These are phyloP conservation scores for Acanthamoeba healyi DNA, from an alignment of 208 protist species.

Conservation along the genomic window DNA sequence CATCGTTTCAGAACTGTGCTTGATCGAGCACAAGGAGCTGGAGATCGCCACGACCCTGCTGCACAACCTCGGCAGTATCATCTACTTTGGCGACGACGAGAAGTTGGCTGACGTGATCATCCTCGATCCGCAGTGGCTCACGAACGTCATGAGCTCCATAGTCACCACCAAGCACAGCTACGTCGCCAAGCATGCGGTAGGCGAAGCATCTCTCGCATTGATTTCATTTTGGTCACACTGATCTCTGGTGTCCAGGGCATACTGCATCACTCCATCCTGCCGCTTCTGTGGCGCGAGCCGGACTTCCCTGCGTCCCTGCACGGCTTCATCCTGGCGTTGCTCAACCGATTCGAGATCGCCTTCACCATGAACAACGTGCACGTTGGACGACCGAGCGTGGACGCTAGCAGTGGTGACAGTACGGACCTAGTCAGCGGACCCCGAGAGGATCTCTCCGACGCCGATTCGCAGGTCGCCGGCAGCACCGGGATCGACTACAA, in stretches of 20 bases:
- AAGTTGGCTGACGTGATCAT: slow-evolving; percentile 49
- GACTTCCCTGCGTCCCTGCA: slow-evolving; percentile 28
- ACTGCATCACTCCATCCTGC: slow-evolving; percentile 21
- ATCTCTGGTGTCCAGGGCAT: not conserved
- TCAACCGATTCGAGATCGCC: slow-evolving; percentile 45
- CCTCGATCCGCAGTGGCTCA: slow-evolving; percentile 43
- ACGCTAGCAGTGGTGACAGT: no score
- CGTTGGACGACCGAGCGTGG: no score
- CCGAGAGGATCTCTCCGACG: not conserved
- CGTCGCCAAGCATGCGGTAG: not conserved
- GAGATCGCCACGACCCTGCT: slow-evolving; percentile 27
- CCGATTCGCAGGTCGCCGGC: not conserved
- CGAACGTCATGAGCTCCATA: slow-evolving; percentile 39
- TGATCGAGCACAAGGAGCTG: slow-evolving; percentile 29
- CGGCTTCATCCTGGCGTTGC: slow-evolving; percentile 33
- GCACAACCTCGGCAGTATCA: slow-evolving; percentile 36
- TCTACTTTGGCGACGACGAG: slow-evolving; percentile 50
- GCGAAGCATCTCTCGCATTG: not conserved
- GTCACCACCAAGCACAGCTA: slow-evolving; percentile 59
- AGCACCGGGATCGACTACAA: not conserved
- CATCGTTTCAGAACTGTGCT: slow-evolving; percentile 33
- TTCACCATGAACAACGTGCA: slow-evolving; percentile 51
- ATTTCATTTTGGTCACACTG: not conserved
- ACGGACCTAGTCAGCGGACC: not conserved
- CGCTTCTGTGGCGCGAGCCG: slow-evolving; percentile 22